Evolutionary conservation across 208 protist species (phyloP).

Genomic region (Leishmania aethiopica): DNA sequence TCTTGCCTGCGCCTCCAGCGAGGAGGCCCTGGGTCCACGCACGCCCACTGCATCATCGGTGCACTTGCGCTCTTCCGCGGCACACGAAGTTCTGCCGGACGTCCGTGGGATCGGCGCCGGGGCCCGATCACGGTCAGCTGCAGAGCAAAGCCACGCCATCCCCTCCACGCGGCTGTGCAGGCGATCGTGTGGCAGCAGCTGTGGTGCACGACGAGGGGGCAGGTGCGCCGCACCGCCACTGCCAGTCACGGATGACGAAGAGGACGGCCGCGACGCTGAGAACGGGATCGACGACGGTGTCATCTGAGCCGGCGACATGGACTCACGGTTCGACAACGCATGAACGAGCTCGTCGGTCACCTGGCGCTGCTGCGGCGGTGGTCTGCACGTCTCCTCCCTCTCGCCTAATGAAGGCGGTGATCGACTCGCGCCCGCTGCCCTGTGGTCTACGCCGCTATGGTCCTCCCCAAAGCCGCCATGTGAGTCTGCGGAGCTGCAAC

Average conservation of each 20-base stretch:
- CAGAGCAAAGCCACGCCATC: neutral
- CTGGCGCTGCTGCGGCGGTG: neutral
- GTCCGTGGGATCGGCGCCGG: neutral
- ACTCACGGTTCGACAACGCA: slow-evolving; percentile 6
- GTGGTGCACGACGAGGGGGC: neutral
- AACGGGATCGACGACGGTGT: slow-evolving; percentile 8
- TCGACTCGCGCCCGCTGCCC: neutral
- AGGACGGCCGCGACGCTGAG: slow-evolving; percentile 12
- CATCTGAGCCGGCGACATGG: slow-evolving; percentile 10
- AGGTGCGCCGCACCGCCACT: slow-evolving; percentile 7
- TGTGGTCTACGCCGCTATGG: neutral
- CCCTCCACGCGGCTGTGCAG: neutral
- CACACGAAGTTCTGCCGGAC: neutral
- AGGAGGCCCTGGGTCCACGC: neutral
- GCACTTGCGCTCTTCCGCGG: neutral
- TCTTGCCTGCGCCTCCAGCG: neutral
- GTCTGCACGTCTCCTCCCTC: neutral
- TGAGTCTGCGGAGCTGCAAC: neutral
- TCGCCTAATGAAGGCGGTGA: neutral
- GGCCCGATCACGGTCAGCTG: neutral
- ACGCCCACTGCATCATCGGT: neutral
- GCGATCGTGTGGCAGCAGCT: neutral
- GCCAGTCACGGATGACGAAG: slow-evolving; percentile 1
- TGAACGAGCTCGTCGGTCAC: neutral
- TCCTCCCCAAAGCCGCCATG: neutral